phyloP scores from a whole-genome alignment of 2,329 filamentous ascomycete genomes.

The Trichoderma koningii region DNA sequence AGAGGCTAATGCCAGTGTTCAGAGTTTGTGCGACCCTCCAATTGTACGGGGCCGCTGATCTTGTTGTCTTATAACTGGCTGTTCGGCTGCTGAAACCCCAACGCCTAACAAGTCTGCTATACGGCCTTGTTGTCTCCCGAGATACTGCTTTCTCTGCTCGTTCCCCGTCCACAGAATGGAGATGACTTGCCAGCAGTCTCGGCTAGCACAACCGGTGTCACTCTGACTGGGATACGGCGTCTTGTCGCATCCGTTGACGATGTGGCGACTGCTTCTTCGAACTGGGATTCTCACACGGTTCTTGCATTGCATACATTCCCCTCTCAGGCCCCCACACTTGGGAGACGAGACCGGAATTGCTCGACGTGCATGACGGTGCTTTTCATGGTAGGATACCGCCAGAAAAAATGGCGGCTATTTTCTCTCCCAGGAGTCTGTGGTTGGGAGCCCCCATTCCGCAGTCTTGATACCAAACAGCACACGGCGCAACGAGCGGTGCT shows the following conservation, averaged over 20 bases:
- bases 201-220: not conserved
- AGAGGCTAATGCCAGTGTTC: not conserved
- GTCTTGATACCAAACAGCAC: slow-evolving; percentile 10
- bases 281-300: not conserved
- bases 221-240: not conserved
- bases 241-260: slow-evolving; percentile 1
- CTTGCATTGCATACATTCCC: slow-evolving; percentile 2
- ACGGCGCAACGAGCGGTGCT: not conserved
- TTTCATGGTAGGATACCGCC: not conserved
- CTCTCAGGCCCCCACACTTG: slow-evolving; percentile 9
- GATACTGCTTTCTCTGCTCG: not conserved
- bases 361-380: slow-evolving; percentile 4
- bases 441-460: slow-evolving; percentile 7
- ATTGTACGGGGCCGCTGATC: slow-evolving; percentile 1
- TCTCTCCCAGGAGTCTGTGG: slow-evolving; percentile 2
- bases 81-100: slow-evolving; percentile 1
- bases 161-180: not conserved
- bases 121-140: slow-evolving; percentile 1
- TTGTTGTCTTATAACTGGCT: not conserved
- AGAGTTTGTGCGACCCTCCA: slow-evolving; percentile 18
- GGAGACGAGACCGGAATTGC: slow-evolving; percentile 8
- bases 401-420: slow-evolving; percentile 8
- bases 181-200: not conserved
- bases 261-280: not conserved
- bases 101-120: not conserved